Base-by-base conservation (phyloP, 2,329 filamentous ascomycete genomes). In the Cyphellophora attinorum region DNA sequence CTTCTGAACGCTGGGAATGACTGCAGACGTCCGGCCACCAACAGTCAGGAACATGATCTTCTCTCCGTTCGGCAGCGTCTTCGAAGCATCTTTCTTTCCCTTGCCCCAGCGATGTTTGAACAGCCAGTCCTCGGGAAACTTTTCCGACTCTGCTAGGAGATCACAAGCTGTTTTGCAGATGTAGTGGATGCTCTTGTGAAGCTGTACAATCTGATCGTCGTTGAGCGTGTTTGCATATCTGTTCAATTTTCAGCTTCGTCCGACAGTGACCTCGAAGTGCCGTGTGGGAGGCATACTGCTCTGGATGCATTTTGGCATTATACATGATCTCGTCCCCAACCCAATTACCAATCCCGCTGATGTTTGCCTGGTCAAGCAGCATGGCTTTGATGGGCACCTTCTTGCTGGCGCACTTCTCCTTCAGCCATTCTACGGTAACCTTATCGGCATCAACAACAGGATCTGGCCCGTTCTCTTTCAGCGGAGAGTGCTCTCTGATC, bases 341-440 rank as follows among this genome's bases (percentile, higher is more conserved):
- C 89, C 89, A 98, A 54, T 96, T 96, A 0, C 91, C 91, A 42
- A 98, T 84, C 5, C 91, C 91, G 51, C 83, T 91, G 41, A 96
- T 82, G 54, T 82, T 82, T 12, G 76, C 71, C 58, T 98, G 91
- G 53, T 96, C 85, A 3, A 96, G 68, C 10, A 98, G 64, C 13
- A 95, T 67, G 0, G 86, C 84, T 56, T 96, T 96, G 45, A 96
- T 73, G 0, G 89, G 88, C 1, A 95, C 83, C 49, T 76, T 84
- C 35, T 89, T 86, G 38, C 70, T 75, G 32, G 61, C 67, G 64
- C 95, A 67, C 56, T 85, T 82, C 36, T 67, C 58, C n/a, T 58
- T 61, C 12, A 98, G 59, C 70, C 84, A 96, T 1, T 76, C 71
- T 35, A 81, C 71, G 0, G 85, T 93, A 44, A 96, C 74, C 1